Percentiles rank a stretch among this genome's conserved stretches.
phyloP scores from a whole-genome alignment of 257 asterid species.

The Marsdenia floribunda region DNA sequence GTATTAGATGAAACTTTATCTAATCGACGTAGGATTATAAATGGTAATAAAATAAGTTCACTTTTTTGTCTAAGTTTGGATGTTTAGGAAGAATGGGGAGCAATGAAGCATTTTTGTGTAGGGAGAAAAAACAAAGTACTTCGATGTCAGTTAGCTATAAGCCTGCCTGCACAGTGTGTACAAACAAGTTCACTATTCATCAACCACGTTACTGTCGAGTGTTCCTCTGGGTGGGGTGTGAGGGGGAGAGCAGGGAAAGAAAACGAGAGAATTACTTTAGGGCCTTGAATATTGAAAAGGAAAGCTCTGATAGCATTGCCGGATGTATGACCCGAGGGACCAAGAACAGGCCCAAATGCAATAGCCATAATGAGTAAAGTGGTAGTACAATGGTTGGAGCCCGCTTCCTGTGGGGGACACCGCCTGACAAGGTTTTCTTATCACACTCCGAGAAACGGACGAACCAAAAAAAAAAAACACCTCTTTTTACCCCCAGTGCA shows the following conservation, averaged over 20 bases:
- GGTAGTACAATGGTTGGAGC: conserved; percentile 6
- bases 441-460: neutral
- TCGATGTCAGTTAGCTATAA: too few relatives aligned
- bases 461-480: neutral
- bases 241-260: neutral
- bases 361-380: neutral
- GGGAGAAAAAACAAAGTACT: too few relatives aligned
- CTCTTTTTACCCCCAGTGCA: neutral
- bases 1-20: too few relatives aligned
- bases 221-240: neutral
- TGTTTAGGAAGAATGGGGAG: too few relatives aligned
- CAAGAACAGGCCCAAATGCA: neutral
- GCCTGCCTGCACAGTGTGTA: too few relatives aligned
- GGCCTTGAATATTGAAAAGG: neutral
- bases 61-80: too few relatives aligned
- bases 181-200: neutral
- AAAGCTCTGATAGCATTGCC: neutral
- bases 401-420: neutral
- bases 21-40: too few relatives aligned
- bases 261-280: neutral
- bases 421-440: neutral
- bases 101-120: too few relatives aligned
- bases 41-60: too few relatives aligned
- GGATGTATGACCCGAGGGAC: neutral
- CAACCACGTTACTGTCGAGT: neutral